phyloP scores from a whole-genome alignment of 768 basidiomycete genomes.

The Cyathus striatus region DNA sequence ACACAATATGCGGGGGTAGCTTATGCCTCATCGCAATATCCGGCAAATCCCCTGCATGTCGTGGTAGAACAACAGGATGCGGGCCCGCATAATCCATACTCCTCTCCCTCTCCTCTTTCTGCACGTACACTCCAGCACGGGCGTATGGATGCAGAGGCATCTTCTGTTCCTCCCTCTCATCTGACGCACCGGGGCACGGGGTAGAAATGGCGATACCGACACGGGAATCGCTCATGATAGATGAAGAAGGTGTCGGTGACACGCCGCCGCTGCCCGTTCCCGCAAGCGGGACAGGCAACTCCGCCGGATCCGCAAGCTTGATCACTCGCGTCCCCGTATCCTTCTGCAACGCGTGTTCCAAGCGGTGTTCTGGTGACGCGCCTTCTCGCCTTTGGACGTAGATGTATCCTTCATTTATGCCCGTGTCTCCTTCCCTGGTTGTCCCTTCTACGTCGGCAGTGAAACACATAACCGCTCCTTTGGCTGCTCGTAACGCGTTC shows the following conservation, averaged over 20 bases:
- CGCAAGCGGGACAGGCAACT: constrained; percentile 17
- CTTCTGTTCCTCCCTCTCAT: constrained; percentile 23
- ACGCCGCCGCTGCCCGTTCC: constrained; percentile 10
- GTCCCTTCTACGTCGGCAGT: constrained; percentile 1
- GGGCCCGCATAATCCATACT: constrained; percentile 29
- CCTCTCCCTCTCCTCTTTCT: constrained; percentile 2
- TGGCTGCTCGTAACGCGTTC: constrained; percentile 34
- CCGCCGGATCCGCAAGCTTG: constrained; percentile 36
- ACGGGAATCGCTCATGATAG: constrained; percentile 19
- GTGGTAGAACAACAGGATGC: constrained; percentile 15
- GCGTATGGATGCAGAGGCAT: constrained; percentile 47
- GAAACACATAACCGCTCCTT: constrained; percentile 23
- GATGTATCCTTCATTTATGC: constrained; percentile 6
- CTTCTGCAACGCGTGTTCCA: constrained; percentile 34
- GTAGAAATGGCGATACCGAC: constrained; percentile 34
- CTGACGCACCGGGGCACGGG: constrained; percentile 20
- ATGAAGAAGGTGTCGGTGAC: constrained; percentile 20
- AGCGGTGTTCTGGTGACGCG: constrained; percentile 10
- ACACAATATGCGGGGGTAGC: constrained; percentile 28
- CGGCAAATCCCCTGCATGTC: constrained; percentile 5
- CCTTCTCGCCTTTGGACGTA: neutral
- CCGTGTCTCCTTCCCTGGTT: neutral
- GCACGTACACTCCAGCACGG: constrained; percentile 28
- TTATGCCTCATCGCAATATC: constrained; percentile 28
- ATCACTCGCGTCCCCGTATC: constrained; percentile 39